Evolutionary conservation across 2,329 filamentous ascomycete species (phyloP), one percentile per base, ranked within the genome.

Genomic region (Fusarium sp.): DNA sequence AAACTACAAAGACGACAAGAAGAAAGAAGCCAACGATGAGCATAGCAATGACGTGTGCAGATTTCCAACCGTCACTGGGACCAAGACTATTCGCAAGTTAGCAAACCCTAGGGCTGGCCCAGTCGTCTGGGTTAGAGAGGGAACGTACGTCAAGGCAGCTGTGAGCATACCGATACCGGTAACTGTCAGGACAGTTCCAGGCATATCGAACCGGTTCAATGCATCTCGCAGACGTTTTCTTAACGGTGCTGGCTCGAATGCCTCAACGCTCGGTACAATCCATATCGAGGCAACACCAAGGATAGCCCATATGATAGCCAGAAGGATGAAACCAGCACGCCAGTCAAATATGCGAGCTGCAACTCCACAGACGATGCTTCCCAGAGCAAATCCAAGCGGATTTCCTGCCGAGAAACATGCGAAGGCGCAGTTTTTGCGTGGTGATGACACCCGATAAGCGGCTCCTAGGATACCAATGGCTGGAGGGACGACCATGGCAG

Each of bases 111-210:
- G 13, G 31, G 14, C 28, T 38, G 17, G 19, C 10, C 15, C 26
- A 4, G 24, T 26, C 22, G 22, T 45, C 9, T 24, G 11, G 7
- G 59, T 22, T 24, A 44, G 52, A 5, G 46, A 19, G 31, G 65
- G 34, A 72, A 81, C 83, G 76, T 75, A 87, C 82, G 84, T 89
- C 60, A 91, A 79, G 3, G 86, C 86, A 22, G 87, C 87, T 15
- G 88, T 89, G 73, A 91, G 87, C 81, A 89, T 83, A 5, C 88
- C 89, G 60, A 91, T 89, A 0, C 90, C 89, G n/a, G 86, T 81
- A 34, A 92, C 83, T 5, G 89, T 88, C 62, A 91, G 76, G 1
- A 84, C 72, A 0, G 88, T 89, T 0, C 90, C 90, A 0, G 90
- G 76, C 8, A 88, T 76, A 77, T 92, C 90, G 71, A 92, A 87